Evolutionary conservation across 345 rosid genomes (phyloP).

Genomic region (Carallia brachiata): DNA sequence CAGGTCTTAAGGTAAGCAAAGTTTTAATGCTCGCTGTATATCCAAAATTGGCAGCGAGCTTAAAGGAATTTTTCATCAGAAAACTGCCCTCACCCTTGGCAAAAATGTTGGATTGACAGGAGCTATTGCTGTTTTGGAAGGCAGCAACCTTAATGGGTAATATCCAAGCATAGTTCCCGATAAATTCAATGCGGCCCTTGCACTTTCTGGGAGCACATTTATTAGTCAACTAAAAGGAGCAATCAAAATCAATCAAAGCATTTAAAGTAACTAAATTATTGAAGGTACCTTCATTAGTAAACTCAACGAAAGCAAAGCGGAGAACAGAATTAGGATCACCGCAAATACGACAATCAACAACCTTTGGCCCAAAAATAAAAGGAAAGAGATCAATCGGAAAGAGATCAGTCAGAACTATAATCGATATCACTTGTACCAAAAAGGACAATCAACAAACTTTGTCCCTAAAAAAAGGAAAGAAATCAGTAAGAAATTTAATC

Average conservation of each 20-base stretch:
- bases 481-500: background rate
- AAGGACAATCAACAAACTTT: conserved; percentile 1
- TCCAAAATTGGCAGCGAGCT: background rate
- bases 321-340: conserved; percentile 95
- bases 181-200: conserved; percentile 68
- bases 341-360: conserved; percentile 92
- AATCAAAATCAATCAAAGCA: background rate
- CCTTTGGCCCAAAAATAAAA: conserved; percentile 44
- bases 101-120: conserved; percentile 95
- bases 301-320: conserved; percentile 93
- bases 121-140: conserved; percentile 91
- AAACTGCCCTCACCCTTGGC: conserved; percentile 60
- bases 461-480: background rate
- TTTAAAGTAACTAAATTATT: conserved; percentile 18
- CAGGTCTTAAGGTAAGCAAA: background rate
- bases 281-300: conserved; percentile 78
- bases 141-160: conserved; percentile 85
- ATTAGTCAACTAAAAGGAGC: conserved; percentile 18
- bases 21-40: background rate
- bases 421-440: background rate
- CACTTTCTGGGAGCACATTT: conserved; percentile 53
- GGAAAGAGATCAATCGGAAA: conserved; percentile 6
- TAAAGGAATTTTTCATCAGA: background rate
- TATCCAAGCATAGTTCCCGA: conserved; percentile 85
- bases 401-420: background rate